These are phyloP conservation scores for Parachlorella kessleri DNA, from an alignment of 139 green algal species.

Conservation along the genomic window DNA sequence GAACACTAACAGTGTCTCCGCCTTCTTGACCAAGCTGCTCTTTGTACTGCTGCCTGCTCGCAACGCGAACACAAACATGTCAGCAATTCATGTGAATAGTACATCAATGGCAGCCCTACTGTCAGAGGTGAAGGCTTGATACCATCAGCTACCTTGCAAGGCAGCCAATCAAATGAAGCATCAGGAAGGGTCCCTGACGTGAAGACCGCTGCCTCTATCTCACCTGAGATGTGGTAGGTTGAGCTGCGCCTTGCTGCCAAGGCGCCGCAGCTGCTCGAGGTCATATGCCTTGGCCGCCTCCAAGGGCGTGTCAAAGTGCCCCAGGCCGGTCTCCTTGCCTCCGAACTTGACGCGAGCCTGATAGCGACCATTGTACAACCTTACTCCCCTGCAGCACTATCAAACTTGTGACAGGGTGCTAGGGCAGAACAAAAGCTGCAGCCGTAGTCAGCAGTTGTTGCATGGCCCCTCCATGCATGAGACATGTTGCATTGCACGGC, in stretches of 20 bases:
- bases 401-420: not conserved
- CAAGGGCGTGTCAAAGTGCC: slow-evolving; percentile 14
- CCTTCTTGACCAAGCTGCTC: no score
- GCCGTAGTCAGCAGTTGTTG: not conserved
- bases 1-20: no score
- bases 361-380: slow-evolving; percentile 21
- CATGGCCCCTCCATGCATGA: not conserved
- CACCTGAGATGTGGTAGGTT: not conserved
- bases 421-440: no score
- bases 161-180: not conserved
- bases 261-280: slow-evolving; percentile 18
- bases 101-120: no score
- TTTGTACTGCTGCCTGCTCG: no score
- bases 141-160: not conserved
- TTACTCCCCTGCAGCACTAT: slow-evolving; percentile 9
- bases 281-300: slow-evolving; percentile 30
- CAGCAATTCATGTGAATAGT: no score
- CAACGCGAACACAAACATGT: no score
- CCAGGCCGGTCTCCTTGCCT: slow-evolving; percentile 18
- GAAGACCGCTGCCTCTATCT: not conserved
- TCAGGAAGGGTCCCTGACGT: no score
- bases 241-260: not conserved
- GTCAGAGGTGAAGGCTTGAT: not conserved
- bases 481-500: not conserved
- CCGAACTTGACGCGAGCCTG: slow-evolving; percentile 14